Evolutionary conservation across 768 basidiomycete genomes (phyloP), one percentile per base, ranked within the genome.

Genomic region (Trametes coccinea): DNA sequence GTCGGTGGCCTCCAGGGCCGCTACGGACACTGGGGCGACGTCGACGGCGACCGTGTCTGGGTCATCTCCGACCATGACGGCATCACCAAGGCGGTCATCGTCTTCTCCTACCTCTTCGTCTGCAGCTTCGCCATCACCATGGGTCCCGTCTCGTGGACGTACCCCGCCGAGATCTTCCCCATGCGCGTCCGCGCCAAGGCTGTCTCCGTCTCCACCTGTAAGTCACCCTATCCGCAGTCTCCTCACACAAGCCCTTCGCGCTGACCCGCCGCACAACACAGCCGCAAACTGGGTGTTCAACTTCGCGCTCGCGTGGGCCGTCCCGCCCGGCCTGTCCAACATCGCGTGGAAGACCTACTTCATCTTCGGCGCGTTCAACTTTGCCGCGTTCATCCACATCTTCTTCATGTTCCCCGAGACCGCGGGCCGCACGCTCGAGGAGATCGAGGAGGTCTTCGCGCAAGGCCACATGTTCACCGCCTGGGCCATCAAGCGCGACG

Each of bases 361-460:
- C 74, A 84, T 90, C 72, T 90, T 91, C 69, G 88, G 86, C 8
- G 75, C 87, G 9, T 90, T 90, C 82, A 89, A 89, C 78, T 84
- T 88, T 60, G 84, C 85, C 0, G 65, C 66, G 3, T 86, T 81
- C 71, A 75, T 90, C 54, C 89, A 90, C 66, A 77, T 91, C 61
- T 77, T 87, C 69, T 90, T 92, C 81, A 87, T 87, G 80, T 92
- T 83, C 80, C 90, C 89, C 11, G 90, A 92, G 73, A 90, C 89
- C 2, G 84, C 85, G 13, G 84, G 85, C 4, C 80, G 88, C 0
- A 83, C 87, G 2, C 81, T 92, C 8, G 90, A 92, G 73, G 90
- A 92, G 72, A 80, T 92, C 44, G 90, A 92, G 70, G 89, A 86
- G 5, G 82, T 92, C 64, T 92, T 92, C 77, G 74, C 77, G 5